These are phyloP conservation scores for Linum usitatissimum DNA, from an alignment of 345 rosid genomes.

Conservation along the genomic window DNA sequence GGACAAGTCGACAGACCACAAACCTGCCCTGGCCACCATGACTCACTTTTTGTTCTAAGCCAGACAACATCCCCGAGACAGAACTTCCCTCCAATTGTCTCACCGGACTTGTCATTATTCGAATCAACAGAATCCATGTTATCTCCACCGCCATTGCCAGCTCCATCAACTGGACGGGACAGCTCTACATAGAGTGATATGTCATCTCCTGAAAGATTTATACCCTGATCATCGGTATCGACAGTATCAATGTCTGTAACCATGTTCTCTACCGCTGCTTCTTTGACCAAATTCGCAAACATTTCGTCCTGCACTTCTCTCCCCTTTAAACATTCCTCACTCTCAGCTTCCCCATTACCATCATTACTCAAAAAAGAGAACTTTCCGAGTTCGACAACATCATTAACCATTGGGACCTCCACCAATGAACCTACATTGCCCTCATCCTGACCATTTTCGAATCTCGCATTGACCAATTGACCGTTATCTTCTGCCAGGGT, in stretches of 20 bases:
- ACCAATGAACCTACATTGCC: slow-evolving; percentile 4
- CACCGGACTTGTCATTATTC: slow-evolving; percentile 15
- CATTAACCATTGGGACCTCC: slow-evolving; percentile 13
- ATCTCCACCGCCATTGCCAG: slow-evolving; percentile 13
- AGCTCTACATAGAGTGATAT: slow-evolving; percentile 67
- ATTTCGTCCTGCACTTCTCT: slow-evolving; percentile 7
- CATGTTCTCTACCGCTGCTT: slow-evolving; percentile 13
- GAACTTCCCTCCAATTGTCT: slow-evolving; percentile 16
- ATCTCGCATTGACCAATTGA: slow-evolving; percentile 8
- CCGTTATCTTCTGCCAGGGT: slow-evolving; percentile 14
- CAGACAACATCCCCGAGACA: slow-evolving; percentile 66
- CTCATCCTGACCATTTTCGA: slow-evolving; percentile 13
- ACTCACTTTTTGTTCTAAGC: slow-evolving; percentile 46
- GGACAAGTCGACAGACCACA: slow-evolving; percentile 29
- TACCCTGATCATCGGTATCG: slow-evolving; percentile 25
- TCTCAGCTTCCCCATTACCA: slow-evolving; percentile 6
- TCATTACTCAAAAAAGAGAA: slow-evolving; percentile 13
- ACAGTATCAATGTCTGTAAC: slow-evolving; percentile 17
- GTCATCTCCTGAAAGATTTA: slow-evolving; percentile 41
- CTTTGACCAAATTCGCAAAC: background rate
- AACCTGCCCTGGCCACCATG: slow-evolving; percentile 92
- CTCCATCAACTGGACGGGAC: slow-evolving; percentile 25
- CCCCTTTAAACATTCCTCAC: slow-evolving; percentile 8
- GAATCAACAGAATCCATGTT: slow-evolving; percentile 10
- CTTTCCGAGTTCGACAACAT: slow-evolving; percentile 12